Base-by-base conservation (phyloP, 2,329 filamentous ascomycete species). In the Aspergillus ruber region DNA sequence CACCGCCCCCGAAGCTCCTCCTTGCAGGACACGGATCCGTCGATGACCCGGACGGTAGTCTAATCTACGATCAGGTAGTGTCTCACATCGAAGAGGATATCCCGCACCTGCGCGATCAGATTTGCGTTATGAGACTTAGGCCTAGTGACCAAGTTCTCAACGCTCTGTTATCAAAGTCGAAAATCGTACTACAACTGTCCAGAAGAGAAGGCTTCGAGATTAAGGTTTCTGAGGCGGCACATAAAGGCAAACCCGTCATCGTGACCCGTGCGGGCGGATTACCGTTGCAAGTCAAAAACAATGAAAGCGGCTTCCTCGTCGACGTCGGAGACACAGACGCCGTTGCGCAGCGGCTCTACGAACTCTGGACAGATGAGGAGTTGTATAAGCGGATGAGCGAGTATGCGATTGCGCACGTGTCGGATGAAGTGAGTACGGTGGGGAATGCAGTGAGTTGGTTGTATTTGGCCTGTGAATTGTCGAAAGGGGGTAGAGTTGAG, bases 131-230 rank as follows among this genome's bases (percentile, higher is more conserved):
- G 78, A 83, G 87, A 15, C 75, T 93, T 1, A 82, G 85, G 0
- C 85, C 87, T 23, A 86, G 84, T 9, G 88, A 93, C 58, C 88
- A 93, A 66, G 75, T 90, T 17, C 80, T 93, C 57, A 90, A 93
- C 65, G 81, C 82, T 0, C 72, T 93, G 38, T 77, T 93, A 51
- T 82, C 83, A 33, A 84, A 85, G 43, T 83, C 86, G 0, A 80
- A 84, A 48, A 80, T 90, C 6, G 84, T 84, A 0, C 77, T 93
- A 6, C 88, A 93, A 66, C 80, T 93, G 5, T 90, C 86, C 2
- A 90, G 84, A 0, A 80, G 86, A 32, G 88, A 93, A 63, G 87
- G 88, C 0, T 93, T 93, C 57, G 88, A 93, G 67, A 84, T 93
- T 57, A 93, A 93, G 68, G 86, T 93, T 4, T 89, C 85, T 0